Evolutionary conservation across 352 stramenopile species (phyloP).

Genomic region (Pythium coloratum): DNA sequence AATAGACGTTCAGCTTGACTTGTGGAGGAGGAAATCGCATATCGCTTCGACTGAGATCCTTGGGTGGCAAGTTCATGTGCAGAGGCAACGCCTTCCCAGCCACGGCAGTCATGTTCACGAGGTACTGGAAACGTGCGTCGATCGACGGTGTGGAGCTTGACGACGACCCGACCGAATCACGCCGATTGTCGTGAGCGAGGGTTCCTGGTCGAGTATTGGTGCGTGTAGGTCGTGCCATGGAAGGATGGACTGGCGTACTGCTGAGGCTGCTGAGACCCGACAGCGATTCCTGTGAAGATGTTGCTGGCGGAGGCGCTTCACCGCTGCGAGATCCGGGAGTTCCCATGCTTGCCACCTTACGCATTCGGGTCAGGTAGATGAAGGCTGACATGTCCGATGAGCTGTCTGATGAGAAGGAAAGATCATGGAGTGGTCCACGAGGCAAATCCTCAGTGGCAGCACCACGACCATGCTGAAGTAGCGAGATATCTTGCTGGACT

Average conservation of each 20-base stretch:
- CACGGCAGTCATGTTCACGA: conserved; percentile 48
- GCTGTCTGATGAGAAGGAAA: conserved; percentile 25
- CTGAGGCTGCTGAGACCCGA: neutral
- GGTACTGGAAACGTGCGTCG: conserved; percentile 44
- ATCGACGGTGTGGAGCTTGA: conserved; percentile 52
- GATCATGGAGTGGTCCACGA: neutral
- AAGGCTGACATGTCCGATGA: conserved; percentile 27
- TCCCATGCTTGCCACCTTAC: conserved; percentile 1
- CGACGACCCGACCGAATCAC: conserved; percentile 23
- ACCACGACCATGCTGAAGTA: neutral
- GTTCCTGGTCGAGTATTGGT: neutral
- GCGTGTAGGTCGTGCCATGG: neutral
- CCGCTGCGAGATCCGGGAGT: neutral
- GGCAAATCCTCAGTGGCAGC: neutral
- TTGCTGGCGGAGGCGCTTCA: neutral
- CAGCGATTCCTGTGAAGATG: conserved; percentile 6
- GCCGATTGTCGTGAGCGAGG: neutral
- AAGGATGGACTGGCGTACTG: neutral
- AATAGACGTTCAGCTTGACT: neutral
- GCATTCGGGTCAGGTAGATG: conserved; percentile 22
- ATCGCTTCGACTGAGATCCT: conserved; percentile 32
- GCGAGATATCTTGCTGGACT: neutral
- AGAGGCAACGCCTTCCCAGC: conserved; percentile 44
- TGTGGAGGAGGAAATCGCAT: conserved; percentile 41
- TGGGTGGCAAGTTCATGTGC: conserved; percentile 41